Conservation (phyloP, 1,284 basidiomycete species). For the Rhodotorula sp. region DNA sequence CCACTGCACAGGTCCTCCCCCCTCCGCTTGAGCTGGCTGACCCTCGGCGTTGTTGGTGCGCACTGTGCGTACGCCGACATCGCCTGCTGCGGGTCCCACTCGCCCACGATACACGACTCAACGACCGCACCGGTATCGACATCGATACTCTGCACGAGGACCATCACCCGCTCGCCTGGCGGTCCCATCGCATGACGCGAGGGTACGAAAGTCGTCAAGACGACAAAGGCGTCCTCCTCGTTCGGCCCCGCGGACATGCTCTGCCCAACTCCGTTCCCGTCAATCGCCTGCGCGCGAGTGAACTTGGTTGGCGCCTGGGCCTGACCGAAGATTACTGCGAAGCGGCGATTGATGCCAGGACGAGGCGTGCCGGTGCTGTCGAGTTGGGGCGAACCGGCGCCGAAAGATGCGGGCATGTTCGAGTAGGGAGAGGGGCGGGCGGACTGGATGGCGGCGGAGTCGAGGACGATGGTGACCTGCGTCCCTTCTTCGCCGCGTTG, state of each 20-base stretch:
- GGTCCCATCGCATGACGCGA: slow-evolving; percentile 23
- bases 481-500: slow-evolving; percentile 36
- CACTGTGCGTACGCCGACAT: not conserved
- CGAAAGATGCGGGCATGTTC: slow-evolving; percentile 7
- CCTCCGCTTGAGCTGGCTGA: slow-evolving; percentile 21
- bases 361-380: not conserved
- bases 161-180: slow-evolving; percentile 23
- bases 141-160: slow-evolving; percentile 23
- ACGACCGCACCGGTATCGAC: slow-evolving; percentile 6
- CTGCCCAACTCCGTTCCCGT: slow-evolving; percentile 38
- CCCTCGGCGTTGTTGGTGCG: slow-evolving; percentile 19
- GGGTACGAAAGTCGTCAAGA: slow-evolving; percentile 36
- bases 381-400: slow-evolving; percentile 21
- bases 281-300: slow-evolving; percentile 32
- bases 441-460: slow-evolving; percentile 20
- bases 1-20: slow-evolving; percentile 28
- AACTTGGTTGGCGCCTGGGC: slow-evolving; percentile 25
- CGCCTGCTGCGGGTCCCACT: slow-evolving; percentile 24
- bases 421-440: slow-evolving; percentile 9
- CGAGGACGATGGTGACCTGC: slow-evolving; percentile 38
- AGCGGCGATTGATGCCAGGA: slow-evolving; percentile 18
- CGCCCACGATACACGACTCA: slow-evolving; percentile 34
- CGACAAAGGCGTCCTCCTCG: slow-evolving; percentile 37
- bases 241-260: slow-evolving; percentile 33
- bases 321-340: slow-evolving; percentile 31